These are phyloP conservation scores for Tulasnella sp. DNA, from an alignment of 768 basidiomycete genomes.

Conservation along the genomic window DNA sequence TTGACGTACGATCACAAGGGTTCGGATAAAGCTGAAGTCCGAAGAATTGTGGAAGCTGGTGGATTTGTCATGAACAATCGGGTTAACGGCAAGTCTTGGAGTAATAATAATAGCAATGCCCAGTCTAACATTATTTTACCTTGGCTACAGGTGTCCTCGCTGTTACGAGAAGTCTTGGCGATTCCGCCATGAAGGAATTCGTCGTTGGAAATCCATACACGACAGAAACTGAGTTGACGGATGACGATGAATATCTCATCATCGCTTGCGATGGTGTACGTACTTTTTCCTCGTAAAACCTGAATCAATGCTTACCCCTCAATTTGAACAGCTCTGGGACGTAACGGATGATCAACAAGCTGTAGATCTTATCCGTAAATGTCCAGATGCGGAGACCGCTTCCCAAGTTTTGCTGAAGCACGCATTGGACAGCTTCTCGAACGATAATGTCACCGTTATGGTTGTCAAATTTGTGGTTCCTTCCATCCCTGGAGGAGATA, in stretches of 20 bases:
- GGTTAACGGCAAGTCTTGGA: slow-evolving; percentile 55
- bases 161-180: slow-evolving; percentile 90
- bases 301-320: not conserved
- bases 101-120: not conserved
- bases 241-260: slow-evolving; percentile 88
- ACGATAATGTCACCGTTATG: slow-evolving; percentile 87
- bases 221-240: slow-evolving; percentile 85
- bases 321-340: slow-evolving; percentile 75
- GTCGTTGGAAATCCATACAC: slow-evolving; percentile 97
- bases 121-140: not conserved
- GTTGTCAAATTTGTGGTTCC: slow-evolving; percentile 61
- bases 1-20: slow-evolving; percentile 99
- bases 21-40: slow-evolving; percentile 91
- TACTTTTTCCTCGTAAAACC: slow-evolving; percentile 16
- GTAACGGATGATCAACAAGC: slow-evolving; percentile 84
- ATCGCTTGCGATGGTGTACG: slow-evolving; percentile 95
- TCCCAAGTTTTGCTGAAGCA: slow-evolving; percentile 62
- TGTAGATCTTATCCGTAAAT: slow-evolving; percentile 58
- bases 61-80: slow-evolving; percentile 98
- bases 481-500: no score
- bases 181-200: slow-evolving; percentile 98
- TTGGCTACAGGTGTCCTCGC: slow-evolving; percentile 73
- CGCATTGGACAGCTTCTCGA: slow-evolving; percentile 77
- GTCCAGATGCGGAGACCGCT: slow-evolving; percentile 70
- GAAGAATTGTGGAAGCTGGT: slow-evolving; percentile 93